These are phyloP conservation scores for Xylaria sp. DNA, from an alignment of 2,329 filamentous ascomycete genomes.

Conservation along the genomic window DNA sequence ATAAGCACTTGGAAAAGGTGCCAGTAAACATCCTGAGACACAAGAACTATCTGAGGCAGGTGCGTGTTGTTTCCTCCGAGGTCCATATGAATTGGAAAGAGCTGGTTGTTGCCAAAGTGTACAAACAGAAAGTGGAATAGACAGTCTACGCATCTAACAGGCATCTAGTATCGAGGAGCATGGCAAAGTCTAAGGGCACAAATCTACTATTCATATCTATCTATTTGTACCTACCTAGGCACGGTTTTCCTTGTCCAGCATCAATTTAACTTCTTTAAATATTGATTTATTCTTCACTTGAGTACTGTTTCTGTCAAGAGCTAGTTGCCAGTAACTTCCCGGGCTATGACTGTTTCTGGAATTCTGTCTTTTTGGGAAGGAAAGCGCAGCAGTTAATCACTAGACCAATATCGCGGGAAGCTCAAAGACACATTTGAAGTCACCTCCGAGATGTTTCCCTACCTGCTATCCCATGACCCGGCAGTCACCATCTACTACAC, in stretches of 20 bases:
- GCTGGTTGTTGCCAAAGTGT: not conserved
- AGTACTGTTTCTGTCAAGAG: not conserved
- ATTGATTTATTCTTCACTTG: not conserved
- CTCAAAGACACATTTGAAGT: not conserved
- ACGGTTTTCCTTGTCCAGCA: not conserved
- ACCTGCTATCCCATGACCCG: not conserved
- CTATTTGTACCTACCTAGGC: too few species aligned
- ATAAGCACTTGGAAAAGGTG: not conserved
- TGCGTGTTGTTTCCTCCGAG: not conserved
- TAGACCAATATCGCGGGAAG: not conserved
- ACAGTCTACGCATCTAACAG: too few species aligned
- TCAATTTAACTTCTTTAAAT: not conserved
- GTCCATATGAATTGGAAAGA: constrained; percentile 17
- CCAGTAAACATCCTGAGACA: not conserved
- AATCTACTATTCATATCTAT: not conserved
- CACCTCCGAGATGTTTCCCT: not conserved
- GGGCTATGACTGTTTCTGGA: not conserved
- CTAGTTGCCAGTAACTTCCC: not conserved
- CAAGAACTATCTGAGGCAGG: constrained; percentile 12
- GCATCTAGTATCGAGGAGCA: not conserved
- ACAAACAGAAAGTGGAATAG: constrained; percentile 8
- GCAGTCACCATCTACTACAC: not conserved
- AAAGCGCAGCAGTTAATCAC: not conserved
- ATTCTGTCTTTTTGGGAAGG: not conserved
- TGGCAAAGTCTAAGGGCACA: not conserved